Evolutionary conservation across 805 yeast species (phyloP).

Genomic region (Myxozyma lipomycoides): DNA sequence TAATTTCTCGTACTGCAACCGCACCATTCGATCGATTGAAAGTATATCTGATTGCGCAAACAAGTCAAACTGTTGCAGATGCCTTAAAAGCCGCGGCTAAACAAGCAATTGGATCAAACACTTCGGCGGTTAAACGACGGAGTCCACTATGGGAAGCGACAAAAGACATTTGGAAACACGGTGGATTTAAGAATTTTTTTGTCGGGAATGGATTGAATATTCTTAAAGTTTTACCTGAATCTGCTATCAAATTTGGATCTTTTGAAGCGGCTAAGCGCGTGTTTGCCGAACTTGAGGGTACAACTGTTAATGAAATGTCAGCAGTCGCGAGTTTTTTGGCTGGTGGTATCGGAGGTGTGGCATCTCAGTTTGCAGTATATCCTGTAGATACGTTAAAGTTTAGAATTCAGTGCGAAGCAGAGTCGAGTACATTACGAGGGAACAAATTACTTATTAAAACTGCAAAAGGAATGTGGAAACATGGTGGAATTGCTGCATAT

Average conservation of each 20-base stretch:
- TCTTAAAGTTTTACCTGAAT: constrained; percentile 92
- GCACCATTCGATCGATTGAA: constrained; percentile 96
- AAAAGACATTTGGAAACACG: constrained; percentile 74
- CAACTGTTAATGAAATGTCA: constrained; percentile 45
- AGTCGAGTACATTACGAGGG: constrained; percentile 60
- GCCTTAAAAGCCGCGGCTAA: constrained; percentile 26
- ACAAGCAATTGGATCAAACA: constrained; percentile 34
- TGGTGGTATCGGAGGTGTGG: constrained; percentile 96
- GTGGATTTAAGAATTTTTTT: constrained; percentile 83
- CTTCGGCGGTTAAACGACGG: constrained; percentile 45
- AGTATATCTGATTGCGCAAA: constrained; percentile 87
- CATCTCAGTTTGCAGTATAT: constrained; percentile 86
- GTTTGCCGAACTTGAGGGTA: constrained; percentile 46
- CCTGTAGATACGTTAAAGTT: constrained; percentile 94
- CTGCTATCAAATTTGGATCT: constrained; percentile 95
- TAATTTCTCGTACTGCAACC: constrained; percentile 89
- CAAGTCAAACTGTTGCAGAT: constrained; percentile 39
- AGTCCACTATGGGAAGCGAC: constrained; percentile 82
- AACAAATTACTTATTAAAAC: constrained; percentile 58
- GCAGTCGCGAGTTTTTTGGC: constrained; percentile 78
- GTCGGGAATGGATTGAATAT: constrained; percentile 70
- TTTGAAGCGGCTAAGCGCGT: constrained; percentile 81
- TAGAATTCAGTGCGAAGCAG: constrained; percentile 86
- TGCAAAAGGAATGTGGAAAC: constrained; percentile 69
- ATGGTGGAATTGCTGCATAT: constrained; percentile 74